Conservation (phyloP, 176 grass and related monocot species). For the Raddia guianensis region DNA sequence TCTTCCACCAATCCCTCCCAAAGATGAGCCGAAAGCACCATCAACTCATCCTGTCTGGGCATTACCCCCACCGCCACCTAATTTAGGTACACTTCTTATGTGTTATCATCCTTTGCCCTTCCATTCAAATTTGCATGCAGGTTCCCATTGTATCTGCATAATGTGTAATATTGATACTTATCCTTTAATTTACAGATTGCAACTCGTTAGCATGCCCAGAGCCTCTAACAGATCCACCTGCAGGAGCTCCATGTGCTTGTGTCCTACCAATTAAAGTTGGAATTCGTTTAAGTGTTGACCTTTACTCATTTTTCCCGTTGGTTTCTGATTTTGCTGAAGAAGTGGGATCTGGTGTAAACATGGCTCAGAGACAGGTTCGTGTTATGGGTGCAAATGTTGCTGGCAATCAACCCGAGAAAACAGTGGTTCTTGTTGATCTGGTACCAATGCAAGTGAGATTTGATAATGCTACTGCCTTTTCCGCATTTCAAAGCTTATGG, state of each 20-base stretch:
- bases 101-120: conserved; percentile 1
- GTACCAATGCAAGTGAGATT: conserved; percentile 80
- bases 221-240: conserved; percentile 73
- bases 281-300: conserved; percentile 71
- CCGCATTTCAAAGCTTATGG: conserved; percentile 82
- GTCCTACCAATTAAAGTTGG: conserved; percentile 96
- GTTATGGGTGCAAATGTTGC: conserved; percentile 98
- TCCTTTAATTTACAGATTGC: conserved; percentile 69
- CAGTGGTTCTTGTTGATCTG: conserved; percentile 81
- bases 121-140: neutral
- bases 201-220: conserved; percentile 72
- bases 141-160: conserved; percentile 9
- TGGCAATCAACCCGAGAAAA: conserved; percentile 75
- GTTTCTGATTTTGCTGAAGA: conserved; percentile 89
- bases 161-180: neutral
- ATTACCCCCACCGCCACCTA: conserved; percentile 94
- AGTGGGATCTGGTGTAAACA: conserved; percentile 75
- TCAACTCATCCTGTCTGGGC: conserved; percentile 67
- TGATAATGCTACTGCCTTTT: conserved; percentile 69
- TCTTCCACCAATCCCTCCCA: conserved; percentile 54
- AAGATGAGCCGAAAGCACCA: conserved; percentile 52
- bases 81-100: conserved; percentile 54
- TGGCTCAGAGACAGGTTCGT: conserved; percentile 75
- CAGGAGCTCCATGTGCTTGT: conserved; percentile 79
- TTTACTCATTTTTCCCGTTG: conserved; percentile 90